phyloP scores from a whole-genome alignment of 1,284 basidiomycete species.

The Xerocomus nothofagi region DNA sequence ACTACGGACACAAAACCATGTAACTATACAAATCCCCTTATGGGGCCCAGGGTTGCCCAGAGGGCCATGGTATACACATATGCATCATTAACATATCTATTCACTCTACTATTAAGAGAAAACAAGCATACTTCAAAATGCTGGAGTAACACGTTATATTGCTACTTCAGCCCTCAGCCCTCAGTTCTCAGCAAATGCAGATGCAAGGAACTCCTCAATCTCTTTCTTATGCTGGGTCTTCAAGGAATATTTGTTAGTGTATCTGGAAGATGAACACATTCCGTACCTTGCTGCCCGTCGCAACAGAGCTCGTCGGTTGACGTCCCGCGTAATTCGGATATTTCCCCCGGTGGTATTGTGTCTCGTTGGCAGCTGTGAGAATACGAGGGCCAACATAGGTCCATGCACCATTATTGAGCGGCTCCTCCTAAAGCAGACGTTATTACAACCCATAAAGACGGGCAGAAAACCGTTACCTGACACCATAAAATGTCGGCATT shows the following conservation, averaged over 20 bases:
- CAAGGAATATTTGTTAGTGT: conserved; percentile 3
- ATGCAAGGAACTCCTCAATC: conserved; percentile 69
- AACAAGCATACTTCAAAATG: background rate
- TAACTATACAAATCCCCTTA: too few species aligned
- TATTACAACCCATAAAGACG: background rate
- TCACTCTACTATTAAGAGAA: background rate
- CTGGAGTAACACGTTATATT: background rate
- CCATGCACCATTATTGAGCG: conserved; percentile 93
- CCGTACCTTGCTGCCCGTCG: conserved; percentile 83
- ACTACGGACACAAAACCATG: too few species aligned
- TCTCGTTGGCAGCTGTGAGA: conserved; percentile 80
- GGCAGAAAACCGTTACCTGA: conserved; percentile 53
- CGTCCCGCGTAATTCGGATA: conserved; percentile 86
- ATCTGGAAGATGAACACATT: background rate
- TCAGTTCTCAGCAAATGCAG: conserved; percentile 49
- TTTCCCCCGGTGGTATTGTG: conserved; percentile 88
- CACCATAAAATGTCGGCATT: conserved; percentile 92
- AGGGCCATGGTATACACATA: too few species aligned
- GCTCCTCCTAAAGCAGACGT: conserved; percentile 61
- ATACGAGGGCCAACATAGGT: conserved; percentile 90
- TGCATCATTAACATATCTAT: conserved; percentile 13
- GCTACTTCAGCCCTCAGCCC: conserved; percentile 22
- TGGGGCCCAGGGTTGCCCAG: too few species aligned
- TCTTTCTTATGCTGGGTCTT: conserved; percentile 83
- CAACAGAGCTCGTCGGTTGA: conserved; percentile 85